Base-by-base conservation (phyloP, 768 basidiomycete species). In the Rhodotorula babjevae region DNA sequence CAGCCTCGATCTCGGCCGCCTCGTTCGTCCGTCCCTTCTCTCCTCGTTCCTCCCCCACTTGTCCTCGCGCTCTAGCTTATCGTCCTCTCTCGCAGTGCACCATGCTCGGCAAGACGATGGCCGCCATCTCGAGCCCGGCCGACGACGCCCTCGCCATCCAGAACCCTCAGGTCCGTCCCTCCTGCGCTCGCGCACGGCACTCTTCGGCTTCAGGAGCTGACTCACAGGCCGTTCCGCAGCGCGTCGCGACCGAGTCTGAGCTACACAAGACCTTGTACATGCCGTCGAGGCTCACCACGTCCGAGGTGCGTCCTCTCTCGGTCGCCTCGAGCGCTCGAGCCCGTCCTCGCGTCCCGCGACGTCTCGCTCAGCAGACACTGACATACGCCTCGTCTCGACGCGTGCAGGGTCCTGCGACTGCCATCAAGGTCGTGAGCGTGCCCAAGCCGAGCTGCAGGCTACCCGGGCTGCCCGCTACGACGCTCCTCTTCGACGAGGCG, bases 381-480 rank as follows among this genome's bases (percentile, higher is more conserved):
- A 49, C 33, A 16, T 0, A 50, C 49, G 31, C 12, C 52, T 1
- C 40, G n/a, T 27, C 7, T 19, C n/a, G 23, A 36, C 42, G 2
- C 31, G 9, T 25, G 9, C 65, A 76, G 74, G 68, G 62, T 21
- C 46, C 71, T 0, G 53, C 69, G 2, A 77, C 77, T 0, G 72
- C 73, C 2, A 72, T 76, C 71, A 78, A 78, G 42, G 67, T 78
- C 33, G 77, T 78, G 11, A 62, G 52, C 19, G 73, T 71, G 21
- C 77, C 77, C 0, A 72, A 72, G 27, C 73, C 72, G 0, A 36
- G 31, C 7, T 69, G 66, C n/a, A 21, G 42, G 6, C 27, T 69
- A 6, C 64, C 71, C 0, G 77, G 77, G 0, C 53, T 78, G 25
- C 77, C 77, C 0, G 77, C 76, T 0, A 75, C 76, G 2, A 78